Percentiles rank a stretch among this genome's conserved stretches.
These are phyloP conservation scores for Mortierella polycephala DNA, from an alignment of 371 early-diverging fungal species.

Conservation along the genomic window DNA sequence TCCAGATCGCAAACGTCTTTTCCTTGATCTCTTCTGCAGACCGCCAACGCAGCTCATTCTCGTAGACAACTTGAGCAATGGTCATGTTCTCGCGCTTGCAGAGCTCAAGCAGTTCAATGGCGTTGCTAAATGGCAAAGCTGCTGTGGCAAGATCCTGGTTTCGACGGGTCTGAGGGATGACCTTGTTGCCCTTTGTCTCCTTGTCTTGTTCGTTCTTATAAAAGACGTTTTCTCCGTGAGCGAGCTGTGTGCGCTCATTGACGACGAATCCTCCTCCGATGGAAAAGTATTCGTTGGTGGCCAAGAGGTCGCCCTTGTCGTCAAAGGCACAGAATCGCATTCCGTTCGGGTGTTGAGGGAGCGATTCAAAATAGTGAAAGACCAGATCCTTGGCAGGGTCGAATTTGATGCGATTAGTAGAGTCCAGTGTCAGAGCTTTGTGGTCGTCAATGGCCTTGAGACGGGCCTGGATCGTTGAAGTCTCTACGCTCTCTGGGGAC, in stretches of 20 bases:
- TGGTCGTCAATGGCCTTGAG: constrained; percentile 79
- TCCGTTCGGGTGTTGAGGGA: constrained; percentile 97
- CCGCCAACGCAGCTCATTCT: constrained; percentile 94
- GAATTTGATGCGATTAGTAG: constrained; percentile 82
- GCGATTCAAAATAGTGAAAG: constrained; percentile 85
- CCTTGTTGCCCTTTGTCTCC: constrained; percentile 53
- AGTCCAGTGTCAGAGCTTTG: constrained; percentile 77
- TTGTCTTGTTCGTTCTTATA: constrained; percentile 69
- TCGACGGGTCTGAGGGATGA: constrained; percentile 59
- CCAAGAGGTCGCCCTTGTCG: constrained; percentile 79
- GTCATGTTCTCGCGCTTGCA: constrained; percentile 87
- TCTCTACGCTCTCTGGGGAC: constrained; percentile 90
- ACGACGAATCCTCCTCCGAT: constrained; percentile 98
- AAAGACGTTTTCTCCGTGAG: constrained; percentile 89
- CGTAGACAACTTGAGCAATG: constrained; percentile 96
- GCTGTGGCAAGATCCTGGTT: constrained; percentile 82
- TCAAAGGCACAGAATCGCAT: constrained; percentile 93
- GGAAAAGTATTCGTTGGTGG: constrained; percentile 94
- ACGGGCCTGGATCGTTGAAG: constrained; percentile 79
- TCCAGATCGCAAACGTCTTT: constrained; percentile 86
- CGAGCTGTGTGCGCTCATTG: constrained; percentile 85
- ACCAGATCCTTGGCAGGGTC: constrained; percentile 85
- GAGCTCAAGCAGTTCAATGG: constrained; percentile 79
- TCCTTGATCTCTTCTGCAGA: constrained; percentile 80
- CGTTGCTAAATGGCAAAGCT: constrained; percentile 89